phyloP scores from a whole-genome alignment of 1,139 yeast species.

The Diutina catenulata region DNA sequence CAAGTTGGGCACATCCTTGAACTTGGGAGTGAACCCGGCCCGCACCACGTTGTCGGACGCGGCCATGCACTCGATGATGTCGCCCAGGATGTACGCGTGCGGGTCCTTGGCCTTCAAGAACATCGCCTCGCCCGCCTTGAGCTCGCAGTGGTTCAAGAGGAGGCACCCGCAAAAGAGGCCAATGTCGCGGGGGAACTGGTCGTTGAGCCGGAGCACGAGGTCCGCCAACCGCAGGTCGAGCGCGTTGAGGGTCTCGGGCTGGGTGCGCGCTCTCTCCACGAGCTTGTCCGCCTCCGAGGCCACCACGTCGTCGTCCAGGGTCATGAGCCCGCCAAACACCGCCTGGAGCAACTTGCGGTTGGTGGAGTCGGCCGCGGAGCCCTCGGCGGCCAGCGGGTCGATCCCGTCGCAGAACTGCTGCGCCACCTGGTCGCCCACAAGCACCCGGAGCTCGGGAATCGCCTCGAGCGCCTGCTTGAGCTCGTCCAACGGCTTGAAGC shows the following conservation, averaged over 20 bases:
- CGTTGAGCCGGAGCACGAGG: constrained; percentile 62
- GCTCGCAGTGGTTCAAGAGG: constrained; percentile 73
- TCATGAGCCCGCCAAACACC: constrained; percentile 77
- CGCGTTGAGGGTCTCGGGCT: constrained; percentile 37
- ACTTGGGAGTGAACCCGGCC: constrained; percentile 97
- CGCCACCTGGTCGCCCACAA: constrained; percentile 56
- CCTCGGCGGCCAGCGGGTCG: constrained; percentile 30
- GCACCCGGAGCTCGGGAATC: constrained; percentile 62
- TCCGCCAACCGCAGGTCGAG: constrained; percentile 46
- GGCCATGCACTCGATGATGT: constrained; percentile 98
- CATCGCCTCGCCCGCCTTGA: constrained; percentile 92
- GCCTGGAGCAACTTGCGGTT: constrained; percentile 60
- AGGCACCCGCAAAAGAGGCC: constrained; percentile 95
- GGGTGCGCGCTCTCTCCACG: constrained; percentile 44
- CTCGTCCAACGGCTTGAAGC: constrained; percentile 83
- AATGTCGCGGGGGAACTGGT: constrained; percentile 85
- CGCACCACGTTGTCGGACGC: constrained; percentile 96
- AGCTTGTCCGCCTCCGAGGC: constrained; percentile 43
- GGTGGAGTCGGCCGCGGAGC: constrained; percentile 32
- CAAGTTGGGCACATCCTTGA: constrained; percentile 84
- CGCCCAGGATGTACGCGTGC: constrained; percentile 94
- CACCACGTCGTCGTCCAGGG: constrained; percentile 48
- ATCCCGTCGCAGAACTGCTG: constrained; percentile 40
- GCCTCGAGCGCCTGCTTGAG: constrained; percentile 53
- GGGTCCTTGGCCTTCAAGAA: constrained; percentile 95